Percentiles rank a stretch among this genome's conserved stretches.
Evolutionary conservation across 257 asterid genomes (phyloP).

Genomic region (Rubia yunnanensis): DNA sequence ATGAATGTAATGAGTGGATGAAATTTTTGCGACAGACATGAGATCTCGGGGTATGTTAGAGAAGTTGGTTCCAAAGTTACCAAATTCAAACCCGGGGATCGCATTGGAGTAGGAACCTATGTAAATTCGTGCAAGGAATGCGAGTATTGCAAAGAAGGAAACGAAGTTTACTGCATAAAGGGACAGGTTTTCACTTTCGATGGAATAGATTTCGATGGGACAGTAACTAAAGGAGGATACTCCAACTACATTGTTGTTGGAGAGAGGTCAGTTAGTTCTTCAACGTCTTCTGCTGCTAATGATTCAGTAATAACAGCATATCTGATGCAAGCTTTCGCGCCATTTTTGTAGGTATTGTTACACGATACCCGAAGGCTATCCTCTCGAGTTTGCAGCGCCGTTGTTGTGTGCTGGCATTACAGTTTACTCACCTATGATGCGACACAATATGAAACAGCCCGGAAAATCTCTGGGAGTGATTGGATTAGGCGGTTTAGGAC

Average conservation of each 20-base stretch:
- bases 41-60: conserved; percentile 67
- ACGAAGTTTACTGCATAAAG: conserved; percentile 62
- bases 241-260: conserved; percentile 64
- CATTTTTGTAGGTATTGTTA: conserved; percentile 58
- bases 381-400: conserved; percentile 76
- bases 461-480: conserved; percentile 85
- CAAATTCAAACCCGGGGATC: conserved; percentile 66
- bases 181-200: conserved; percentile 62
- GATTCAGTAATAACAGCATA: too few species aligned
- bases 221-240: conserved; percentile 92
- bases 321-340: not conserved
- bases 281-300: not conserved
- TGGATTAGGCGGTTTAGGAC: conserved; percentile 96
- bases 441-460: conserved; percentile 75
- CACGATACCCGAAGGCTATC: conserved; percentile 60
- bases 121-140: conserved; percentile 86
- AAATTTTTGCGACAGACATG: conserved; percentile 41
- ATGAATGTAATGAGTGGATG: not conserved
- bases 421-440: conserved; percentile 76
- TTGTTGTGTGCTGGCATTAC: conserved; percentile 95
- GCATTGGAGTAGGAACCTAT: conserved; percentile 85
- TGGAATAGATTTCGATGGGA: conserved; percentile 68
- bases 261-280: conserved; percentile 40
- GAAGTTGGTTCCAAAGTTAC: conserved; percentile 57
- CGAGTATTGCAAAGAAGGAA: conserved; percentile 45